These are phyloP conservation scores for Globisporangium rhizosaccharum DNA, from an alignment of 352 stramenopile genomes.

Conservation along the genomic window DNA sequence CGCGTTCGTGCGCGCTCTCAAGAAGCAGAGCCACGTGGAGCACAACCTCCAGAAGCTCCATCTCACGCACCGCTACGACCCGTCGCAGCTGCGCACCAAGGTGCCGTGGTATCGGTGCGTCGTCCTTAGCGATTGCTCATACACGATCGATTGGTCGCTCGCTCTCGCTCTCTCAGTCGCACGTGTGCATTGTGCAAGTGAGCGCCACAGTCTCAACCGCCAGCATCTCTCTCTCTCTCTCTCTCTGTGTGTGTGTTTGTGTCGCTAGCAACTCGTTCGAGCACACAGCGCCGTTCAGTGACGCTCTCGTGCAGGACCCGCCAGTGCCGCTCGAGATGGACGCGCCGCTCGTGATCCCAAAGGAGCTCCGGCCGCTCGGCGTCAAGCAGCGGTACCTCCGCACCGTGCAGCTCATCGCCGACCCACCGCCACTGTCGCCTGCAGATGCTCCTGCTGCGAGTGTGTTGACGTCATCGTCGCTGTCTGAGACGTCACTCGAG, in stretches of 20 bases:
- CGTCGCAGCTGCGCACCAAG: conserved; percentile 20
- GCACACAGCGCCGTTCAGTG: conserved; percentile 25
- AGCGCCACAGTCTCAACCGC: neutral
- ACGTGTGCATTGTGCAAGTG: neutral
- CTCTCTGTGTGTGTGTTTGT: neutral
- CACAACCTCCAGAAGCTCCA: conserved; percentile 15
- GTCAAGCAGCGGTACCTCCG: conserved; percentile 45
- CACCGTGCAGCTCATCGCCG: conserved; percentile 54
- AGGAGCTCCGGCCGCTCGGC: conserved; percentile 43
- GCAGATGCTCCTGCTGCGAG: neutral
- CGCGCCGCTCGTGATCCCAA: conserved; percentile 44
- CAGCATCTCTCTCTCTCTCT: neutral
- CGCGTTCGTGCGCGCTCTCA: conserved; percentile 6
- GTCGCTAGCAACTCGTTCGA: conserved; percentile 58
- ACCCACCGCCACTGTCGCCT: conserved; percentile 6
- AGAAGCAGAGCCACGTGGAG: conserved; percentile 13
- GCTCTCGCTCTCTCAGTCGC: neutral
- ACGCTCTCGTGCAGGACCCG: conserved; percentile 20
- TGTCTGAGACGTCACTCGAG: neutral
- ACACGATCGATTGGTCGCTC: neutral
- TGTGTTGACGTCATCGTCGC: no score
- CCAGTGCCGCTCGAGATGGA: conserved; percentile 28
- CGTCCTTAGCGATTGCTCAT: neutral
- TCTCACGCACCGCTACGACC: conserved; percentile 16
- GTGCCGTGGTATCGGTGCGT: conserved; percentile 68